phyloP scores from a whole-genome alignment of 140 eudicot species.

The Stevia rebaudiana region DNA sequence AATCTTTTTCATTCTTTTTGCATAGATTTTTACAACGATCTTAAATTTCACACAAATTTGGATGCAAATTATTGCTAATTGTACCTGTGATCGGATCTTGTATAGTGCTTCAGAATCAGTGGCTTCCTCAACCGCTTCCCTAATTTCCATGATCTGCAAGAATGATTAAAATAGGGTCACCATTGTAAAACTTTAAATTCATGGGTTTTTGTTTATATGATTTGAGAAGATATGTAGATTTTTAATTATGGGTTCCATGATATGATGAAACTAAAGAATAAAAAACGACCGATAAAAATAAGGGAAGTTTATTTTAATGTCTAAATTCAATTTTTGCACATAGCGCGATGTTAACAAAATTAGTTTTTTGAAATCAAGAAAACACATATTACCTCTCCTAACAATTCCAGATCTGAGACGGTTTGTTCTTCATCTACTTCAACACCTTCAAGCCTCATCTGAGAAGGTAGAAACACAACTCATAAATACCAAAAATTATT shows the following conservation, averaged over 20 bases:
- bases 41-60: neutral
- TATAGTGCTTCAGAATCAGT: conserved; percentile 40
- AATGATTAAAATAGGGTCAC: conserved; percentile 1
- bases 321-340: neutral
- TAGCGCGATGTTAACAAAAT: neutral
- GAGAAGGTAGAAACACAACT: conserved; percentile 12
- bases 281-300: neutral
- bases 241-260: neutral
- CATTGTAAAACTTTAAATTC: neutral
- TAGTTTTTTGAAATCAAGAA: neutral
- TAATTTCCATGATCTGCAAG: conserved; percentile 82
- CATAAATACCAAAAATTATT: neutral
- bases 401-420: conserved; percentile 66
- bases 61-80: neutral
- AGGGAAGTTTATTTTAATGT: too few relatives aligned
- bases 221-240: too few relatives aligned
- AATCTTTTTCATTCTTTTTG: neutral
- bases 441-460: conserved; percentile 75
- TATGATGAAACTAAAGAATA: neutral
- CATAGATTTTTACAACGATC: neutral
- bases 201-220: neutral
- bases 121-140: conserved; percentile 95
- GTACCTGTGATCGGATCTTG: conserved; percentile 63
- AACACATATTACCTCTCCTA: conserved; percentile 55
- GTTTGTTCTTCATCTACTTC: conserved; percentile 86